These are phyloP conservation scores for Aspergillus ellipticus DNA, from an alignment of 495 filamentous ascomycete genomes.

Conservation along the genomic window DNA sequence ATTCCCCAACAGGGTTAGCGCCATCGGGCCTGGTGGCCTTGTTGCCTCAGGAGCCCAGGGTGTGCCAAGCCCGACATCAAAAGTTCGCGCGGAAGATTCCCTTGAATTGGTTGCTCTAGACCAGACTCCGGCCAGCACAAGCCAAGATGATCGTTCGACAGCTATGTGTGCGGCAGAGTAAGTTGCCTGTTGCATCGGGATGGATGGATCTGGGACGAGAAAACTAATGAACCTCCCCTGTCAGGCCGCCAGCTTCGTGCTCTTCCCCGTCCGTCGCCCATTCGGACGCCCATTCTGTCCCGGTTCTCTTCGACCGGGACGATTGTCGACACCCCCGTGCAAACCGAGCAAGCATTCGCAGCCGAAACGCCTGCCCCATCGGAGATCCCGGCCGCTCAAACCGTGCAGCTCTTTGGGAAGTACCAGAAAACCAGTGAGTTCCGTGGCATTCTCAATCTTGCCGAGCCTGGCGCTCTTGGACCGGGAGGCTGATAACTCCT, in stretches of 20 bases:
- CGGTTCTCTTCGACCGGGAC: conserved; percentile 38
- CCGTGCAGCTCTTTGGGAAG: conserved; percentile 9
- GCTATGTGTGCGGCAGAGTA: conserved; percentile 42
- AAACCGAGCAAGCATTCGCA: conserved; percentile 1
- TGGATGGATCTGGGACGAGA: neutral
- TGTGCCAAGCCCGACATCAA: conserved; percentile 39
- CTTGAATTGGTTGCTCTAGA: conserved; percentile 10
- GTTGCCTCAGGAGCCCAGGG: conserved; percentile 24
- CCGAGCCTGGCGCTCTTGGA: neutral
- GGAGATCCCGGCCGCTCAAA: too few species aligned
- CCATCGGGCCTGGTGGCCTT: neutral
- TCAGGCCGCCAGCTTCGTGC: conserved; percentile 44
- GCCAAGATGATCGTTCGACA: conserved; percentile 45
- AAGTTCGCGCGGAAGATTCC: conserved; percentile 40
- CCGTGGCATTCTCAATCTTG: neutral
- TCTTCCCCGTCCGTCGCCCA: conserved; percentile 34
- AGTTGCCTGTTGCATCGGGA: conserved; percentile 15
- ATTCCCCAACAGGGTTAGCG: conserved; percentile 16
- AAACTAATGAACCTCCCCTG: conserved; percentile 7
- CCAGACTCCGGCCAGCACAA: conserved; percentile 13
- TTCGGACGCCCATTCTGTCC: conserved; percentile 32
- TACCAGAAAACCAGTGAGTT: conserved; percentile 22
- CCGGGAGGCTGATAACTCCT: neutral
- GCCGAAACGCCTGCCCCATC: too few species aligned
- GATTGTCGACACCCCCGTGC: conserved; percentile 24